Base-by-base conservation (phyloP, 371 early-diverging fungal species). In the Actinomortierella ambigua region DNA sequence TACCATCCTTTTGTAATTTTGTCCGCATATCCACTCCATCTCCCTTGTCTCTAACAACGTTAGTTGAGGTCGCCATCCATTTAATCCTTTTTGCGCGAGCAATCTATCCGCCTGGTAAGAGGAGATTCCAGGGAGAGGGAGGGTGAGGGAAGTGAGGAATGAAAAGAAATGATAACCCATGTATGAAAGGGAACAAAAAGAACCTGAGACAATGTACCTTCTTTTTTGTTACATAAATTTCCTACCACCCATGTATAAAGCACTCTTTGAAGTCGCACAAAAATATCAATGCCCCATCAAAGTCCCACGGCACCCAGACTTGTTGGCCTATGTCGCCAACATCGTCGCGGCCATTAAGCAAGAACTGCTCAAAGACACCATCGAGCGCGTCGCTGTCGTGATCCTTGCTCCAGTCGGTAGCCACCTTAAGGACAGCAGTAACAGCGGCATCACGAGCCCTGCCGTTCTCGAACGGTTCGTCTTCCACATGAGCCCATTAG, bases 1-100 rank as follows among this genome's bases (percentile, higher is more conserved):
- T n/a, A n/a, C n/a, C n/a, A n/a, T n/a, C 7, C 34, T 11, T 34
- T 34, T 34, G 34, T 34, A 34, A 34, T 34, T 34, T 6, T 11
- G 34, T 34, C 34, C 34, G 34, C 34, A 34, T 11, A n/a, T n/a
- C n/a, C n/a, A n/a, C n/a, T n/a, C n/a, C n/a, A n/a, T 41, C 20
- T 39, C 48, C 23, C 20, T 47, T 41, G 14, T 23, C 20, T 46
- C 5, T 6, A 22, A 27, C 20, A 20, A n/a, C n/a, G n/a, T n/a
- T 14, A 71, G 73, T 71, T 22, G 73, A 71, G 43, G 73, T 65
- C 15, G 73, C 73, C 41, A 56, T 71, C n/a, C 73, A 71, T 50
- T 44, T 66, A 57, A 71, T 71, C 15, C 59, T 71, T 18, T 71
- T 59, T 55, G 57, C 65, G 20, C 66, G 73, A 11, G 73, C 66